These are phyloP conservation scores for Jamesozyma lodderae DNA, from an alignment of 805 yeast species.

Conservation along the genomic window DNA sequence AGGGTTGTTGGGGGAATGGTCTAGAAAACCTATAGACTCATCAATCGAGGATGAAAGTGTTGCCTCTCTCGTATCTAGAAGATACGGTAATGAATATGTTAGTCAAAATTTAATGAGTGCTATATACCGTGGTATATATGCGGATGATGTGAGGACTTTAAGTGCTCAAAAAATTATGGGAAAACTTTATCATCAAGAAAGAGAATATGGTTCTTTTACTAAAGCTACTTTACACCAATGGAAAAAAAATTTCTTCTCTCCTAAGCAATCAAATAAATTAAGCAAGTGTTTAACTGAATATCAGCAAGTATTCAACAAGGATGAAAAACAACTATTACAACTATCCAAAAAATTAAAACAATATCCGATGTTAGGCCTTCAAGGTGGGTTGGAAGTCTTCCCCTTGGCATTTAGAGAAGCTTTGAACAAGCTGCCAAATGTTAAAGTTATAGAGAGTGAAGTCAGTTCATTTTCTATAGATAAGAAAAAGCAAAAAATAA, in stretches of 20 bases:
- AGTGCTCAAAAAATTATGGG: constrained; percentile 59
- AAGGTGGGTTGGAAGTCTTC: constrained; percentile 47
- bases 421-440: constrained; percentile 33
- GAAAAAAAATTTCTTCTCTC: constrained; percentile 13
- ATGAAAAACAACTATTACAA: constrained; percentile 30
- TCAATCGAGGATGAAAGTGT: constrained; percentile 57
- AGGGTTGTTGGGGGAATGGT: constrained; percentile 46
- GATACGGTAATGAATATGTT: constrained; percentile 46
- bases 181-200: constrained; percentile 47
- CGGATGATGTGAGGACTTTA: constrained; percentile 63
- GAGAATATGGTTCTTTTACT: constrained; percentile 48
- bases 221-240: constrained; percentile 36
- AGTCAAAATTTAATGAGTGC: constrained; percentile 67
- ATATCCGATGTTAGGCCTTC: constrained; percentile 54
- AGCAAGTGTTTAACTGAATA: constrained; percentile 32
- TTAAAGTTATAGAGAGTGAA: constrained; percentile 11
- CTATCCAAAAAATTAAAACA: constrained; percentile 35
- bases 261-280: constrained; percentile 12
- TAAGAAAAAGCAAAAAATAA: neutral
- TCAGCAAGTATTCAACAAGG: constrained; percentile 33
- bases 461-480: constrained; percentile 3
- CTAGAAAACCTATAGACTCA: constrained; percentile 25
- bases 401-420: constrained; percentile 37
- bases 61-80: constrained; percentile 51
- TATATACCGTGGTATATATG: constrained; percentile 80